A percentile compares a stretch with the other conserved stretches of the same genome.
Evolutionary conservation across 164 flowering plant genomes (phyloP).

Genomic region (Stephania cephalantha): DNA sequence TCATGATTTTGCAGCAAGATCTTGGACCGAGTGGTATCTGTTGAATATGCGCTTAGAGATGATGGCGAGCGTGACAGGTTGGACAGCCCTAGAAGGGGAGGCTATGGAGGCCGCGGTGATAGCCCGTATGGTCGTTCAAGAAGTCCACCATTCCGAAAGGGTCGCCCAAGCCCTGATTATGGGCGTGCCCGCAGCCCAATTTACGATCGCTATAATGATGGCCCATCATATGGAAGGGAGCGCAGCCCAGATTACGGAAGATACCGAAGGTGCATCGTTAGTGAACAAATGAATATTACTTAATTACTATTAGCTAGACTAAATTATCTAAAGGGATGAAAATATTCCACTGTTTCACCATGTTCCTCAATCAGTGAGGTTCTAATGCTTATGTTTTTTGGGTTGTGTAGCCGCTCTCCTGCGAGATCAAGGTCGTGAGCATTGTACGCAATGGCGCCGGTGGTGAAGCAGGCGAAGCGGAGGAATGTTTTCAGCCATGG

Average conservation of each 20-base stretch:
- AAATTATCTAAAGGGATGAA: neutral
- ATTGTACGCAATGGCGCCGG: neutral
- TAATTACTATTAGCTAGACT: neutral
- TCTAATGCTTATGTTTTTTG: neutral
- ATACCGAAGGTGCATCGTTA: constrained; percentile 21
- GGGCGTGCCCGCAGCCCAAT: constrained; percentile 33
- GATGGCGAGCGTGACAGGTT: constrained; percentile 61
- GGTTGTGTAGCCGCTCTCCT: neutral
- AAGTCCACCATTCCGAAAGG: constrained; percentile 24
- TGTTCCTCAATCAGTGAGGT: neutral
- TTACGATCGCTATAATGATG: constrained; percentile 26
- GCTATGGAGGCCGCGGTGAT: constrained; percentile 24
- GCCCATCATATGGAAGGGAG: constrained; percentile 20
- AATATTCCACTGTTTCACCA: neutral
- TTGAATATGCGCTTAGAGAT: constrained; percentile 89
- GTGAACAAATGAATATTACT: neutral
- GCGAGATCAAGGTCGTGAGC: neutral
- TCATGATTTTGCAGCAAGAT: constrained; percentile 53
- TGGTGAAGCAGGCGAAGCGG: neutral
- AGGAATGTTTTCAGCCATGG: neutral
- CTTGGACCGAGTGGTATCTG: constrained; percentile 82
- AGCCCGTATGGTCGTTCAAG: constrained; percentile 28
- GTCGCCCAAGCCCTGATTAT: constrained; percentile 35
- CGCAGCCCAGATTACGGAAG: constrained; percentile 32
- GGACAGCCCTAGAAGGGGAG: constrained; percentile 55